These are phyloP conservation scores for Quercus phellos DNA, from an alignment of 331 rosid species.

Conservation along the genomic window DNA sequence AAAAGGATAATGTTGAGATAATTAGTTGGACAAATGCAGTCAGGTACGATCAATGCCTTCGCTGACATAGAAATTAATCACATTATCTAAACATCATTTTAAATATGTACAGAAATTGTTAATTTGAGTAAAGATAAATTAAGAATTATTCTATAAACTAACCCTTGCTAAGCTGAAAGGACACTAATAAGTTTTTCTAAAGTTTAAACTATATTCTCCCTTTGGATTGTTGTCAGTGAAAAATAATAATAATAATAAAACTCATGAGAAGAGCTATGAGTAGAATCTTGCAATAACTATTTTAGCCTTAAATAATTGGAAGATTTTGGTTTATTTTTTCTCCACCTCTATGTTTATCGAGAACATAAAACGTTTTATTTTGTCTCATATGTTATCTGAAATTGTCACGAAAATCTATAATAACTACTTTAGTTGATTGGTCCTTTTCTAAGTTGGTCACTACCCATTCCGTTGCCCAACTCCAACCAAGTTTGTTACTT, in stretches of 20 bases:
- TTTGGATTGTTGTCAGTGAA: background rate
- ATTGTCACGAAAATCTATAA: no score
- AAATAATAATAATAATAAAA: background rate
- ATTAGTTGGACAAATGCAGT: conserved; percentile 10
- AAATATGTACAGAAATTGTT: background rate
- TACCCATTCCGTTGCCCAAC: background rate
- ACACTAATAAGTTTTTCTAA: no score
- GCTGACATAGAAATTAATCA: background rate
- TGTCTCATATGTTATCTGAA: no score
- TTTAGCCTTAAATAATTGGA: no score
- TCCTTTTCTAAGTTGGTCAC: background rate
- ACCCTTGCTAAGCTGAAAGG: background rate
- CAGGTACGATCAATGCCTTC: conserved; percentile 1
- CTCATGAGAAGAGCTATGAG: no score
- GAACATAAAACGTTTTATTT: no score
- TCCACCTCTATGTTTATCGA: no score
- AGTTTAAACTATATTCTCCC: background rate
- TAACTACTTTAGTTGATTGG: background rate
- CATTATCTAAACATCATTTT: no score
- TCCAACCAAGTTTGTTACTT: no score
- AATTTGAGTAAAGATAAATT: background rate
- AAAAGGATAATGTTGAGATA: background rate
- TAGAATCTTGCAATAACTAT: no score
- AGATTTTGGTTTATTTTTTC: no score
- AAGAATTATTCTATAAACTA: background rate